Base-by-base conservation (phyloP, 371 early-diverging fungal genomes). In the Mucor irregularis region DNA sequence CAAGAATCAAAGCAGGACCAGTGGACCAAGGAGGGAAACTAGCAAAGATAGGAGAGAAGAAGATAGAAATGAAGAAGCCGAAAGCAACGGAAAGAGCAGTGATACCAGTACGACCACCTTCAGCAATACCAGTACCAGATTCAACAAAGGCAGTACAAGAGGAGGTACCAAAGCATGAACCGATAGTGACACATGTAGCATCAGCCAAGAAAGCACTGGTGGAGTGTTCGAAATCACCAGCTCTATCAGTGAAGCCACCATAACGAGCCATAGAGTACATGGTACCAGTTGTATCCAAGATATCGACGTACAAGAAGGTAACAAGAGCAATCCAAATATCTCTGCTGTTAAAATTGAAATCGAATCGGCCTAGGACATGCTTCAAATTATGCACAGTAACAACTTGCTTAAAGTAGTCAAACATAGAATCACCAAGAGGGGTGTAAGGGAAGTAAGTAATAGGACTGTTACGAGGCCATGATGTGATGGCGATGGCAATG, bases 1-100 rank as follows among this genome's bases (percentile, higher is more conserved):
- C 86, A 10, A 87, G 58, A 30, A 92, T 83, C 47, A 92, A 67
- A 0, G 90, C 92, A 4, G 90, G 90, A 6, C 90, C 90, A 0
- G 91, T 90, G 3, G 90, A 88, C 90, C 91, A 90, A 2, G 90
- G 89, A 24, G 91, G 92, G 74, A 91, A 87, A 30, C 87, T 83
- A 10, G 91, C 92, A 73, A 90, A 90, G 56, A 91, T 89, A 16
- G 92, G 92, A 1, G 91, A 85, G 56, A 91, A 88, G 76, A 92
- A 90, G 37, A 91, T 71, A 17, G 86, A 81, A 33, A 91, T 66
- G 49, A 90, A 85, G 78, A 92, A 90, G 48, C 84, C 74, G 62
- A 90, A 64, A 2, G 81, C 82, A 5, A 83, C 75, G 0, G 79
- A 67, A n/a, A 92, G 70, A 11, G 89, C 85, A n/a, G 90, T 85